phyloP scores from a whole-genome alignment of 768 basidiomycete genomes.

The Pleurotus tuoliensis region DNA sequence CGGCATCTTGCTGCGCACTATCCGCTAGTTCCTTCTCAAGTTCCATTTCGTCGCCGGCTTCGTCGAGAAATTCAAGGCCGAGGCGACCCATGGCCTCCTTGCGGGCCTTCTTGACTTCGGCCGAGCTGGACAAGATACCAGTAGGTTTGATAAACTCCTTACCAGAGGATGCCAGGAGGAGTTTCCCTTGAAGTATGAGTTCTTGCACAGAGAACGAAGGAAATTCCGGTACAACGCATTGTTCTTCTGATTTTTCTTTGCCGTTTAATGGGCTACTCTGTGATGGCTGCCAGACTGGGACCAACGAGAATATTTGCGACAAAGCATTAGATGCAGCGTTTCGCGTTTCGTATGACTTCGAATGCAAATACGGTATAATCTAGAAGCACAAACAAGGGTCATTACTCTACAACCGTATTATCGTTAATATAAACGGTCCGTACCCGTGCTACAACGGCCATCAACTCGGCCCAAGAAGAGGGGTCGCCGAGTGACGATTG shows the following conservation, averaged over 20 bases:
- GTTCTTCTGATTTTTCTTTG: slow-evolving; percentile 20
- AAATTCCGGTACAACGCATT: slow-evolving; percentile 47
- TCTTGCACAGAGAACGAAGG: slow-evolving; percentile 75
- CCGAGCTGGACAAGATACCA: slow-evolving; percentile 66
- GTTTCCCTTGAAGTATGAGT: slow-evolving; percentile 68
- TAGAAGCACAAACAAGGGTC: slow-evolving; percentile 25
- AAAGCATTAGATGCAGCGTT: slow-evolving; percentile 86
- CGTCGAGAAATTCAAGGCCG: slow-evolving; percentile 83
- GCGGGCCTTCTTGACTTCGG: slow-evolving; percentile 83
- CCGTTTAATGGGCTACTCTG: slow-evolving; percentile 22
- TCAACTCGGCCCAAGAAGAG: slow-evolving; percentile 84
- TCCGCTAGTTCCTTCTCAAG: slow-evolving; percentile 76
- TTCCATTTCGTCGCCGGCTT: slow-evolving; percentile 73
- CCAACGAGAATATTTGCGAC: slow-evolving; percentile 79
- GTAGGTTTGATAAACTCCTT: slow-evolving; percentile 82
- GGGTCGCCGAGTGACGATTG: slow-evolving; percentile 52
- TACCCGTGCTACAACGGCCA: slow-evolving; percentile 89
- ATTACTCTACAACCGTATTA: slow-evolving; percentile 1
- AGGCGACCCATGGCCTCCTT: slow-evolving; percentile 87
- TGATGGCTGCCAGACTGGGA: slow-evolving; percentile 75
- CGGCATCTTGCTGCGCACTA: slow-evolving; percentile 46
- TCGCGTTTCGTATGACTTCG: slow-evolving; percentile 90
- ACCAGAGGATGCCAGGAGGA: slow-evolving; percentile 88
- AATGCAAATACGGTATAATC: slow-evolving; percentile 89
- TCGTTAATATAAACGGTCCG: slow-evolving; percentile 18